Evolutionary conservation across 139 green algal genomes (phyloP).

Genomic region (Picochlorum sp.): DNA sequence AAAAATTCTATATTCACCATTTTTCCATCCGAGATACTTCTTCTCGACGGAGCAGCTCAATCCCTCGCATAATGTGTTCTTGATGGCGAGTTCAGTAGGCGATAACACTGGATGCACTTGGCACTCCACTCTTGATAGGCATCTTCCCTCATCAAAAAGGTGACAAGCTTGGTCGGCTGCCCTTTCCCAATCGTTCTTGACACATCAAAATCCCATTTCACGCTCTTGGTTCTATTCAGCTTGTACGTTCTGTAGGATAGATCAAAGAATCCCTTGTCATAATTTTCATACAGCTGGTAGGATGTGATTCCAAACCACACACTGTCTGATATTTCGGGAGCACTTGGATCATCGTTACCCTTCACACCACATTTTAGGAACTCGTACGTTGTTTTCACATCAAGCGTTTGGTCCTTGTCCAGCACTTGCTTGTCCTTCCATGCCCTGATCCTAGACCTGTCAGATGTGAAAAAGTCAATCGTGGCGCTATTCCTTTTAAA

Average conservation of each 20-base stretch:
- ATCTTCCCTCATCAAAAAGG: constrained; percentile 9
- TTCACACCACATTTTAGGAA: background rate
- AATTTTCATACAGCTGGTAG: constrained; percentile 5
- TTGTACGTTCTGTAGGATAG: background rate
- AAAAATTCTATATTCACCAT: background rate
- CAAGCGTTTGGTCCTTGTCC: background rate
- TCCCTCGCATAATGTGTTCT: background rate
- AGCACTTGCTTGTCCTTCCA: background rate
- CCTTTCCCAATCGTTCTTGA: background rate
- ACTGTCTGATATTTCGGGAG: background rate
- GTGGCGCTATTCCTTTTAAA: background rate
- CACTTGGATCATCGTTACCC: background rate
- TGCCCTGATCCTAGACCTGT: background rate
- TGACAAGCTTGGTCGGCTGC: background rate
- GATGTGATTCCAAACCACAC: constrained; percentile 9
- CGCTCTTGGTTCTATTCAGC: background rate
- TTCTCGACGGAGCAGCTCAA: background rate
- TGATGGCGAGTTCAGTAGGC: constrained; percentile 3
- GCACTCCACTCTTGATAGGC: constrained; percentile 3
- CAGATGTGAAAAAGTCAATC: constrained; percentile 10
- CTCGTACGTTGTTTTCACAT: background rate
- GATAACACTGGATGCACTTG: background rate
- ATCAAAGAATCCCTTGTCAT: background rate
- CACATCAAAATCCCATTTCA: background rate
- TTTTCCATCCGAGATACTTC: background rate